Conservation (phyloP, 2,329 filamentous ascomycete genomes). For the Ophiostoma sp. region DNA sequence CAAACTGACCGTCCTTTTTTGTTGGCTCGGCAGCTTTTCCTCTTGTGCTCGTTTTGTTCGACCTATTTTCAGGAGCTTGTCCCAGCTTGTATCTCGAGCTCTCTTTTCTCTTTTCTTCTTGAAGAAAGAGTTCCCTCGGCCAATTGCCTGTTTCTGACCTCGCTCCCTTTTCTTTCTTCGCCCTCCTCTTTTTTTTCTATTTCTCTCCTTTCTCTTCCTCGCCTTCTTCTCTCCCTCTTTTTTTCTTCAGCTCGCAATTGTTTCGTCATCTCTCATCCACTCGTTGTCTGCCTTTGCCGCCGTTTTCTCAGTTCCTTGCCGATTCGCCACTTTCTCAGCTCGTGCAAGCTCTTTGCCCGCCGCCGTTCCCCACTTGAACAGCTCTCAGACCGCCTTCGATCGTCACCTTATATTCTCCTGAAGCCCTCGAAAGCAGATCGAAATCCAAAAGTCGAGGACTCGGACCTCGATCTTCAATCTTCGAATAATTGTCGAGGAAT, state of each 20-base stretch:
- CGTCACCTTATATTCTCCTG: constrained; percentile 3
- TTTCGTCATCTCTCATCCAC: background rate
- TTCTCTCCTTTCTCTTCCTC: background rate
- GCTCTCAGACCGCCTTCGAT: background rate
- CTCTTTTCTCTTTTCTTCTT: background rate
- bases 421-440: background rate
- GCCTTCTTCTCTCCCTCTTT: background rate
- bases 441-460: background rate
- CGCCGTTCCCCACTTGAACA: background rate
- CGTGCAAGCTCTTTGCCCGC: constrained; percentile 6
- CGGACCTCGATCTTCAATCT: background rate
- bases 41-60: constrained; percentile 6
- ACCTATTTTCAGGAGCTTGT: background rate
- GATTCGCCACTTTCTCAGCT: constrained; percentile 16
- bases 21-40: constrained; percentile 1
- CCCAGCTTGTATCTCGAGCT: constrained; percentile 9
- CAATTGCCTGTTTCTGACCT: constrained; percentile 12
- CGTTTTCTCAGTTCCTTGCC: background rate
- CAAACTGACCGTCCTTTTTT: background rate
- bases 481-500: background rate
- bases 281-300: constrained; percentile 5
- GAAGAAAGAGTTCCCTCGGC: background rate
- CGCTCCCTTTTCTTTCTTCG: background rate
- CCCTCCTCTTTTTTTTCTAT: background rate
- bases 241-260: background rate